These are phyloP conservation scores for Pichia scutulata DNA, from an alignment of 805 yeast species.

Conservation along the genomic window DNA sequence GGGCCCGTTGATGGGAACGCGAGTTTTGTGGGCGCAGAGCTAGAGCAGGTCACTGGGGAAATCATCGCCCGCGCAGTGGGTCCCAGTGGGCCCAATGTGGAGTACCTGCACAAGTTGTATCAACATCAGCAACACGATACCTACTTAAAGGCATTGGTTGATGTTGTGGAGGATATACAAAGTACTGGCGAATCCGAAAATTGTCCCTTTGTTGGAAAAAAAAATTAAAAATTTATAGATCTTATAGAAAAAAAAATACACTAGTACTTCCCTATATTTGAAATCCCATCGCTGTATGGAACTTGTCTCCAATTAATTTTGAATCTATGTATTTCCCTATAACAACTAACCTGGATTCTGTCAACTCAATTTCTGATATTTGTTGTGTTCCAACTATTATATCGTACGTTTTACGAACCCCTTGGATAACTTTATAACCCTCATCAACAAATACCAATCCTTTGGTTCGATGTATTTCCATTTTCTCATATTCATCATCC, in stretches of 20 bases:
- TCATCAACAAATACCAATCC: conserved; percentile 51
- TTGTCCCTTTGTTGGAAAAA: too few species aligned
- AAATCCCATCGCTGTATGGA: conserved; percentile 9
- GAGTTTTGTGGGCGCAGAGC: conserved; percentile 83
- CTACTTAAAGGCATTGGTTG: not conserved
- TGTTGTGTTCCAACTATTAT: conserved; percentile 37
- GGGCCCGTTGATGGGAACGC: conserved; percentile 47
- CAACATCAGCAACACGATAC: conserved; percentile 39
- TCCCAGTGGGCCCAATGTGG: conserved; percentile 75
- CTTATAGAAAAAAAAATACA: too few species aligned
- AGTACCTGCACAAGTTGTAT: conserved; percentile 54
- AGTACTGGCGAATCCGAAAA: too few species aligned
- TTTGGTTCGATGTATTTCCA: conserved; percentile 77
- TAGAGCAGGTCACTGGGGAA: conserved; percentile 47
- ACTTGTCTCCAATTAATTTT: conserved; percentile 5
- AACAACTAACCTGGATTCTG: conserved; percentile 21
- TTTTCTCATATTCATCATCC: conserved; percentile 45
- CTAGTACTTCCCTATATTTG: not conserved
- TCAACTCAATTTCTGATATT: conserved; percentile 11
- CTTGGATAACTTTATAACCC: conserved; percentile 64
- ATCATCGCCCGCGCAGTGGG: conserved; percentile 54
- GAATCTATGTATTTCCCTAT: conserved; percentile 24
- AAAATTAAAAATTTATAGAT: too few species aligned
- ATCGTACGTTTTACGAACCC: conserved; percentile 90
- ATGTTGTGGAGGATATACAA: not conserved